These are phyloP conservation scores for Sordariomycetes sp. DNA, from an alignment of 2,329 filamentous ascomycete genomes.

Conservation along the genomic window DNA sequence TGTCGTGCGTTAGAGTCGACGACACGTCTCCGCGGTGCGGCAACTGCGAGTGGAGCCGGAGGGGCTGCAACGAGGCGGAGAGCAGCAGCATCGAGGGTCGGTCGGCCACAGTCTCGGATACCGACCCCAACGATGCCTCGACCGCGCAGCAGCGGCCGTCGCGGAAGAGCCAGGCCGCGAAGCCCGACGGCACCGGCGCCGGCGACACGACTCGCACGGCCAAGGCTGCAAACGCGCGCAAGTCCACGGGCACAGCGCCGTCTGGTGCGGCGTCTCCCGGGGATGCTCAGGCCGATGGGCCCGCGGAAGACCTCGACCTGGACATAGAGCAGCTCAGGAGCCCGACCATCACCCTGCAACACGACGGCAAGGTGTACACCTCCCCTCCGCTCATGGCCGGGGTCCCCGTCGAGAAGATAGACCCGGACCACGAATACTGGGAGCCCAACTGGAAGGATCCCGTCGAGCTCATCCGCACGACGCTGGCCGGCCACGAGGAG, in stretches of 20 bases:
- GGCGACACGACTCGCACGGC: not conserved
- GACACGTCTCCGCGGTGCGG: constrained; percentile 34
- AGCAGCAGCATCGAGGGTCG: not conserved
- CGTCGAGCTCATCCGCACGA: constrained; percentile 27
- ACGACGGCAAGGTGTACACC: constrained; percentile 38
- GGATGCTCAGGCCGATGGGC: not conserved
- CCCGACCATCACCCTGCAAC: constrained; percentile 24
- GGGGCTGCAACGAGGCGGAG: constrained; percentile 21
- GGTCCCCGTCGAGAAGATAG: constrained; percentile 41
- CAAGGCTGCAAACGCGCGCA: not conserved
- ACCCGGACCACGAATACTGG: constrained; percentile 42
- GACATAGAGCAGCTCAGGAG: constrained; percentile 2
- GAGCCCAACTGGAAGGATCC: constrained; percentile 40
- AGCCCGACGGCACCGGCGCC: not conserved
- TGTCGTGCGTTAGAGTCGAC: constrained; percentile 31
- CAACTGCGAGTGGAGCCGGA: constrained; percentile 39
- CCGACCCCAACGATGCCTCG: not conserved
- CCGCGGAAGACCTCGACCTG: not conserved
- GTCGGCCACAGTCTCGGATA: not conserved
- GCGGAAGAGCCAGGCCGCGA: not conserved
- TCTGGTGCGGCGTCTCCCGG: not conserved
- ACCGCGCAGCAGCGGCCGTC: not conserved
- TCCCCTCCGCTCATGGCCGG: constrained; percentile 41
- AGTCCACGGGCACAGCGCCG: not conserved
- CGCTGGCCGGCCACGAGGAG: constrained; percentile 34